phyloP scores from a whole-genome alignment of 75 land plant genomes.

The Azolla pinnata region DNA sequence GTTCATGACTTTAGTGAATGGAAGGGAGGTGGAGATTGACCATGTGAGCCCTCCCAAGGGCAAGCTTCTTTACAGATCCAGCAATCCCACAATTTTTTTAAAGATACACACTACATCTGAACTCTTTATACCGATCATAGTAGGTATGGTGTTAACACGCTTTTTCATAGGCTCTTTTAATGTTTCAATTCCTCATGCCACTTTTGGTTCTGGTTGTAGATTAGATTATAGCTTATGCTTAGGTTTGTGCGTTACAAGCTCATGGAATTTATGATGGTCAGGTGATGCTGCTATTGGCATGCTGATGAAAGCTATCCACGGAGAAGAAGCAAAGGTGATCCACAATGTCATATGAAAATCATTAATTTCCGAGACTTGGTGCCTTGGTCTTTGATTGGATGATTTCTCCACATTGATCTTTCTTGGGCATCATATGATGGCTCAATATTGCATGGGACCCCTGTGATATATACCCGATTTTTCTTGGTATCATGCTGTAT shows the following conservation, averaged over 20 bases:
- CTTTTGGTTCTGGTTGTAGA: not conserved
- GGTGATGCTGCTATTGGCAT: constrained; percentile 27
- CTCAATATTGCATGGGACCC: no score
- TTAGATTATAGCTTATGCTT: not conserved
- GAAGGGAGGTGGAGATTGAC: constrained; percentile 34
- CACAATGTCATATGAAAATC: not conserved
- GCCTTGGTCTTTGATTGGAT: no score
- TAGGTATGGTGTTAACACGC: constrained; percentile 2
- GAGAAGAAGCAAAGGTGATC: constrained; percentile 15
- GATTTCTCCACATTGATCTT: no score
- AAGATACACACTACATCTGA: constrained; percentile 13
- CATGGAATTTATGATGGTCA: not conserved
- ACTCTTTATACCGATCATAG: constrained; percentile 15
- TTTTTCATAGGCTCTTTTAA: not conserved
- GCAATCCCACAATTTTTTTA: constrained; percentile 24
- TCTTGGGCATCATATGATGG: no score
- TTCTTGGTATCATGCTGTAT: no score
- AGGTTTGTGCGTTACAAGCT: not conserved
- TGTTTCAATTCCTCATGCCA: not conserved
- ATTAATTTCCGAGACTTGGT: not conserved
- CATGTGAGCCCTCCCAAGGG: constrained; percentile 34
- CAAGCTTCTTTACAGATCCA: constrained; percentile 20
- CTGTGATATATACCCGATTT: no score
- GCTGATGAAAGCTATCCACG: constrained; percentile 33
- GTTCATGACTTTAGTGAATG: constrained; percentile 27